These are phyloP conservation scores for Solanum medicagineum DNA, from an alignment of 257 asterid genomes.

Conservation along the genomic window DNA sequence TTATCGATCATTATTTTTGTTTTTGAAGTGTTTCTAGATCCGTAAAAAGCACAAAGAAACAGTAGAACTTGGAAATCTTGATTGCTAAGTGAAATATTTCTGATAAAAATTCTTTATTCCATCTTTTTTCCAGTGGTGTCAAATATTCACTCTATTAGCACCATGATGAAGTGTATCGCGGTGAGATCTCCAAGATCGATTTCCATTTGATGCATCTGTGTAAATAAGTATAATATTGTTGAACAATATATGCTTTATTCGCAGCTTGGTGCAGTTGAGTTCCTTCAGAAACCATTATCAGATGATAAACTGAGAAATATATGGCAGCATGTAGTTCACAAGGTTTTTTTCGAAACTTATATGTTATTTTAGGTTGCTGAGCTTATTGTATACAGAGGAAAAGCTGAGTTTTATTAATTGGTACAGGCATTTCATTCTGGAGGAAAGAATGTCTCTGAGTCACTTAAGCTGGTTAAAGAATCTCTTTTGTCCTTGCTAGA, in stretches of 20 bases:
- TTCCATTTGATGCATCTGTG: neutral
- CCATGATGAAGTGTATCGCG: slow-evolving; percentile 47
- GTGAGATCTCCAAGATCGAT: slow-evolving; percentile 12
- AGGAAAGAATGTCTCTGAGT: slow-evolving; percentile 16
- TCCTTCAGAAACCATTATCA: slow-evolving; percentile 37
- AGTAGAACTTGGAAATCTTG: neutral
- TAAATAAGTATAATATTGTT: neutral
- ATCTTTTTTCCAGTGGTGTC: slow-evolving; percentile 22
- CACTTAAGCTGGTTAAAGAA: slow-evolving; percentile 29
- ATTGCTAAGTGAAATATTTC: neutral
- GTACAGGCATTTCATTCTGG: slow-evolving; percentile 42
- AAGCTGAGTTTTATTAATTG: neutral
- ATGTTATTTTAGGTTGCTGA: neutral
- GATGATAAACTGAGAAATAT: slow-evolving; percentile 37
- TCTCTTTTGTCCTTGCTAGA: slow-evolving; percentile 20
- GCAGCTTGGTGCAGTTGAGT: slow-evolving; percentile 50
- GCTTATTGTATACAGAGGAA: neutral
- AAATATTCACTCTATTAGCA: slow-evolving; percentile 20
- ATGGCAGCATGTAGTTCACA: slow-evolving; percentile 46
- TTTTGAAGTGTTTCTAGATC: neutral
- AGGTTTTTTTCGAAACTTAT: slow-evolving; percentile 6
- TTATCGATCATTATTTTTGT: neutral
- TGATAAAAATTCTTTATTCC: neutral
- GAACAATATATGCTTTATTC: neutral
- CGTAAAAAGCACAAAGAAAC: neutral